Conservation (phyloP, 2,329 filamentous ascomycete genomes). For the Proliferodiscus dingleyae region DNA sequence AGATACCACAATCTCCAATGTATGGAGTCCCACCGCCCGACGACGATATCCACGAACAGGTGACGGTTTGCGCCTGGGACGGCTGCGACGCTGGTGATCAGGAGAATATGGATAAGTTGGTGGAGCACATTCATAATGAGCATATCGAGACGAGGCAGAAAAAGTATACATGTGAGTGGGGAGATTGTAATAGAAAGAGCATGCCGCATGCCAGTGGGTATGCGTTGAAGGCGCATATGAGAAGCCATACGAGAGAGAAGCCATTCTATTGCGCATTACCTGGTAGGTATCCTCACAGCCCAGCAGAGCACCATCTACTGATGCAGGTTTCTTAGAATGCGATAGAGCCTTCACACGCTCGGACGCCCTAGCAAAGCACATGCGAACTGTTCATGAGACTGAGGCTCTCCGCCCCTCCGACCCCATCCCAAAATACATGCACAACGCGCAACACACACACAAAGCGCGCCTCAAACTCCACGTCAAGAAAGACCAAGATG, state of each 20-base stretch:
- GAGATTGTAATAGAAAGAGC: conserved; percentile 80
- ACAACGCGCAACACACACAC: conserved; percentile 40
- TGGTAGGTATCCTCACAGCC: conserved; percentile 49
- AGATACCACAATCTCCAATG: conserved; percentile 65
- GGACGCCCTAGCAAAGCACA: conserved; percentile 94
- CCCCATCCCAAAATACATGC: conserved; percentile 66
- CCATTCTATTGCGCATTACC: conserved; percentile 95
- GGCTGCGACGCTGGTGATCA: conserved; percentile 67
- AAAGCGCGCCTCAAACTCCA: conserved; percentile 53
- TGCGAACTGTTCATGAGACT: conserved; percentile 97
- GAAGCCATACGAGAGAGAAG: conserved; percentile 96
- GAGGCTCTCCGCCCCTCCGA: conserved; percentile 82
- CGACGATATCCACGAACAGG: conserved; percentile 71
- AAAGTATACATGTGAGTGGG: conserved; percentile 98
- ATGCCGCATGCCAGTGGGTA: conserved; percentile 93
- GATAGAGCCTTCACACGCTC: conserved; percentile 95
- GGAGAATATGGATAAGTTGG: conserved; percentile 74
- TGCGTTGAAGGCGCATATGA: conserved; percentile 93
- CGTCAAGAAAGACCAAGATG: conserved; percentile 49
- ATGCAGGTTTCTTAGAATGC: conserved; percentile 67
- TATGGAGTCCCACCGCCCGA: conserved; percentile 60
- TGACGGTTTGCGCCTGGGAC: conserved; percentile 74
- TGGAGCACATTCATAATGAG: conserved; percentile 82
- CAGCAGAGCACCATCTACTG: conserved; percentile 15
- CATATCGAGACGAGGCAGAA: conserved; percentile 92